phyloP scores from a whole-genome alignment of 2,329 filamentous ascomycete genomes.

The Massarina eburnea region DNA sequence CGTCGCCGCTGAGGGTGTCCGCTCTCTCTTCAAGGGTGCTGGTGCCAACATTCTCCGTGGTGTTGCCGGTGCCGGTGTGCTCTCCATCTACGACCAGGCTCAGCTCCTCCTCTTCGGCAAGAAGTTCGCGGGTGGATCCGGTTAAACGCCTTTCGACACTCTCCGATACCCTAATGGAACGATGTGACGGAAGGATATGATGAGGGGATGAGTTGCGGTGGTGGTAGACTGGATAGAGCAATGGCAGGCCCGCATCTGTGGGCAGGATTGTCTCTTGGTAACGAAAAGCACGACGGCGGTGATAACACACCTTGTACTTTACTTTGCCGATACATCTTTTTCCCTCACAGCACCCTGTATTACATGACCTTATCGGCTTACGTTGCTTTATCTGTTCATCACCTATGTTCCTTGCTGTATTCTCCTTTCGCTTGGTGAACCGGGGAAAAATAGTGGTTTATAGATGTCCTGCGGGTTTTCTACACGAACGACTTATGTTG shows the following conservation, averaged over 20 bases:
- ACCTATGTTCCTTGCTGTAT: conserved; percentile 35
- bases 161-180: conserved; percentile 41
- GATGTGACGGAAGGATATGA: conserved; percentile 40
- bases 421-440: conserved; percentile 39
- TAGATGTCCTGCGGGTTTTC: conserved; percentile 40
- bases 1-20: conserved; percentile 90
- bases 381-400: conserved; percentile 42
- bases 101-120: conserved; percentile 99
- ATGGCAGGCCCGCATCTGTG: conserved; percentile 32
- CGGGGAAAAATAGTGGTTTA: conserved; percentile 42
- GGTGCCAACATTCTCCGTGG: conserved; percentile 99
- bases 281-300: conserved; percentile 45
- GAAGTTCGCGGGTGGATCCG: conserved; percentile 78
- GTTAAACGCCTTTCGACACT: conserved; percentile 42
- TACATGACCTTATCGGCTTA: conserved; percentile 43
- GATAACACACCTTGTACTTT: conserved; percentile 48
- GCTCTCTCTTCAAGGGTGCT: conserved; percentile 99
- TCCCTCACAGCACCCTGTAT: conserved; percentile 34
- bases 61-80: conserved; percentile 99
- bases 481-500: conserved; percentile 15
- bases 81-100: conserved; percentile 99
- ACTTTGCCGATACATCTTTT: conserved; percentile 41
- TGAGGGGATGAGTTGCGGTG: conserved; percentile 29
- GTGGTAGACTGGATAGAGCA: conserved; percentile 42
- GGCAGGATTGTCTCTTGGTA: conserved; percentile 46